Conservation (phyloP, 805 yeast genomes). For the Suhomyces sp. region DNA sequence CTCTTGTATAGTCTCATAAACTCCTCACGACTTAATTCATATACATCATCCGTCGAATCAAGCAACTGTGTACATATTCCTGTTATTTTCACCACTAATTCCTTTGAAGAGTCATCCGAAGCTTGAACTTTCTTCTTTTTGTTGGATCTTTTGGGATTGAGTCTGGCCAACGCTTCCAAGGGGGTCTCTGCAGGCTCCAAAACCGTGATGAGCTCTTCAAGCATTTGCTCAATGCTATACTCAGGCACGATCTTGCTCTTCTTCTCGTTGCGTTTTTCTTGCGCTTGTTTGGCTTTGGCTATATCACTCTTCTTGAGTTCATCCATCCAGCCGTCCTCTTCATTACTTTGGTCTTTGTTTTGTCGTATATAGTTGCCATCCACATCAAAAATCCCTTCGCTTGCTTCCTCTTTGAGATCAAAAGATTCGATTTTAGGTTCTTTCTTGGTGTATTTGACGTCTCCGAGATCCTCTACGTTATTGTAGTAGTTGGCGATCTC, state of each 20-base stretch:
- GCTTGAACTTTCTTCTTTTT: constrained; percentile 3
- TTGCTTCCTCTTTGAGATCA: constrained; percentile 52
- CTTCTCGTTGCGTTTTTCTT: constrained; percentile 16
- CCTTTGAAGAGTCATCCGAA: background rate
- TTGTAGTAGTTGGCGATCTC: constrained; percentile 20
- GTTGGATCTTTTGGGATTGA: constrained; percentile 23
- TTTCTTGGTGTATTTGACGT: constrained; percentile 4
- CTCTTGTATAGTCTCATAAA: constrained; percentile 42
- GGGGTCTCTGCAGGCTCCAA: constrained; percentile 61
- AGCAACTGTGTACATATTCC: constrained; percentile 46
- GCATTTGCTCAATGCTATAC: constrained; percentile 11
- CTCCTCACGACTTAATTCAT: constrained; percentile 57
- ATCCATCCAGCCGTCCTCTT: constrained; percentile 35
- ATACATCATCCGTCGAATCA: constrained; percentile 42
- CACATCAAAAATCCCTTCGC: constrained; percentile 58
- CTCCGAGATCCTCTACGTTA: constrained; percentile 22
- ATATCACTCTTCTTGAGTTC: constrained; percentile 36
- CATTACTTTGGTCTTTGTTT: constrained; percentile 28
- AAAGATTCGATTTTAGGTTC: constrained; percentile 59
- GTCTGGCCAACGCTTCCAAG: constrained; percentile 50
- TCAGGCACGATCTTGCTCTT: constrained; percentile 8
- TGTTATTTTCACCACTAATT: constrained; percentile 38
- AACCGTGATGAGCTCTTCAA: constrained; percentile 33
- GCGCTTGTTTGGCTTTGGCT: constrained; percentile 42
- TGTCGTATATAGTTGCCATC: constrained; percentile 55